Base-by-base conservation (phyloP, 306 rosid genomes). In the Ammopiptanthus mongolicus region DNA sequence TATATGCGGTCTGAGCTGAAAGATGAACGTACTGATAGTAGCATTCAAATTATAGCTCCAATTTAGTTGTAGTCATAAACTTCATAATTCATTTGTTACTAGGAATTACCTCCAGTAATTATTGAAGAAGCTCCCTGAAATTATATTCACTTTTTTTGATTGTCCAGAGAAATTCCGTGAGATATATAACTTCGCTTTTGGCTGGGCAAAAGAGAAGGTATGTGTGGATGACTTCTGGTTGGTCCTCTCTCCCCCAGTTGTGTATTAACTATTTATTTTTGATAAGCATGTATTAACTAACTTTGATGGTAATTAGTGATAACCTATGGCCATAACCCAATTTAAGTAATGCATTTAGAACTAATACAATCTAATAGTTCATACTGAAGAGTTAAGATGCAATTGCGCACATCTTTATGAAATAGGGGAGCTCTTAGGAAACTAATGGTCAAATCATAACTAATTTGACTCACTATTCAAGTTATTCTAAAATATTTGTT, bases 161-260 rank as follows among this genome's bases (percentile, higher is more conserved):
- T 85, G 68, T 85, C 69, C 97, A 95, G 97, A 92, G 79, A 96
- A 96, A 83, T 90, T 96, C 56, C 91, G 96, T 6, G 99, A 96
- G 84, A 92, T 96, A 52, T 96, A 96, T 84, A 96, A 92, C 87
- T 96, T 92, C 65, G 97, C 99, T 65, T 96, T 96, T 86, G 90
- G 92, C 76, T 96, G 99, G 99, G 99, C 99, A 71, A 96, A 92
- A 80, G 99, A 95, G 83, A 95, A 95, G 97, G 99, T 95, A 87
- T 28, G 82, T 21, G 22, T 60, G 59, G 41, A 6, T 52, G 47
- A 34, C 48, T 41, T 42, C 50, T 67, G 57, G 72, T 53, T 79
- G 5, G 51, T 55, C 61, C 63, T 31, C 29, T 31, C 39, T 25
- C 51, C 50, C 25, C 11, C 33, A 67, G 59, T 52, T 65, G 31